Evolutionary conservation across 495 filamentous ascomycete species (phyloP), one percentile per base, ranked within the genome.

Genomic region (Aspergillus sclerotioniger): DNA sequence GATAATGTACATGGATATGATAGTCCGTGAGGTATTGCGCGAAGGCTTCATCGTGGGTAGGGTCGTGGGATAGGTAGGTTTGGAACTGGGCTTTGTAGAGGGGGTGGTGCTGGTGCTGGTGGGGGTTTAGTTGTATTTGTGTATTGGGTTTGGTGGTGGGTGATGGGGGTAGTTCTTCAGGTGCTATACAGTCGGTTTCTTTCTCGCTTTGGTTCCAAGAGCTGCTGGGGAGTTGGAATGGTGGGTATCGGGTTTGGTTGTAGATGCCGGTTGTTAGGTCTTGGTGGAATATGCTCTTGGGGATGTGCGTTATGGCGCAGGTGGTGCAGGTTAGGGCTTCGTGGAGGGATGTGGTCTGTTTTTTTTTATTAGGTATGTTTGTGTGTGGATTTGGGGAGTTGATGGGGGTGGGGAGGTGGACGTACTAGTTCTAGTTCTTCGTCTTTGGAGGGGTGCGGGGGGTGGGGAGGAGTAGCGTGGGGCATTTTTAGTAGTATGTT

Each of bases 1-100:
- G 54, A 20, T 68, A 67, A 51, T 77, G 75, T 39, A 71, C 63
- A 6, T 66, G 69, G 25, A 75, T 67, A 49, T 77, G 75, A 32
- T 62, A 73, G 41, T 75, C 73, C 1, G 69, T 60, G 21, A 64
- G 58, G 37, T 75, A 75, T 25, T 63, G 68, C 7, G 73, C 73
- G 50, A 71, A 67, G 3, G 61, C 51, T 0, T 62, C 48, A 13
- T 60, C 60, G 0, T 53, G 21, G 9, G 65, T 47, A 0, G 58
- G 45, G 31, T 66, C 51, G 7, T 61, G 51, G 7, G 33, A 4
- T 3, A 35, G 33, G 33, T 35, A 35, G 9, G 8, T 9, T 35
- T 13, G 8, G 33, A 35, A 2, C 1, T 3, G 37, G 37, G 37
- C 12, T 41, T 41, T 3, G 37, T 41, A n/a, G 37, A 41, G 13